Evolutionary conservation across 169 alveolate genomes (phyloP).

Genomic region (Amoebophrya sp.): DNA sequence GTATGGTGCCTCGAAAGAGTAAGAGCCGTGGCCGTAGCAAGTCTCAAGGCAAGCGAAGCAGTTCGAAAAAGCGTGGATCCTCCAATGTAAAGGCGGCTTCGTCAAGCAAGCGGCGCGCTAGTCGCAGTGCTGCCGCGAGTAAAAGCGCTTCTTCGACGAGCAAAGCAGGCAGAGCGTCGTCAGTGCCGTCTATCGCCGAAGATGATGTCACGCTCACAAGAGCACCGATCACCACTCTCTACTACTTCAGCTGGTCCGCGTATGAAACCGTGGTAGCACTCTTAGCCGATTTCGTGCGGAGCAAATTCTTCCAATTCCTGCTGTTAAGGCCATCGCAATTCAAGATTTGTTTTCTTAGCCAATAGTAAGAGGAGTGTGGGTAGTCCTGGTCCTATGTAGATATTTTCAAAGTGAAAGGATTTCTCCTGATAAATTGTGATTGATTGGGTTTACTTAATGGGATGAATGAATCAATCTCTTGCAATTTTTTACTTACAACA

Average conservation of each 20-base stretch:
- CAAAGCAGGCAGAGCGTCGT: not conserved
- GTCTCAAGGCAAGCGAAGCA: not conserved
- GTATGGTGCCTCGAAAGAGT: too few species aligned
- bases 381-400: too few species aligned
- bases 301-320: not conserved
- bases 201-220: not conserved
- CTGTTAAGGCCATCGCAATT: too few species aligned
- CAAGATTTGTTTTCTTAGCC: too few species aligned
- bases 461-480: too few species aligned
- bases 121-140: not conserved
- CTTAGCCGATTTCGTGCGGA: not conserved
- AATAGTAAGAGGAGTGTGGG: too few species aligned
- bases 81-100: not conserved
- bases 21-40: too few species aligned
- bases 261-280: not conserved
- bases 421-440: too few species aligned
- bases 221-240: not conserved
- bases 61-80: not conserved
- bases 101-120: too few species aligned
- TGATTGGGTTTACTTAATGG: too few species aligned
- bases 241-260: not conserved
- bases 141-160: not conserved
- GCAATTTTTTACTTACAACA: too few species aligned
- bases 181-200: not conserved
- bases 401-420: too few species aligned